Evolutionary conservation across 2,329 filamentous ascomycete species (phyloP), one percentile per base, ranked within the genome.

Genomic region (Claviceps sorghi): DNA sequence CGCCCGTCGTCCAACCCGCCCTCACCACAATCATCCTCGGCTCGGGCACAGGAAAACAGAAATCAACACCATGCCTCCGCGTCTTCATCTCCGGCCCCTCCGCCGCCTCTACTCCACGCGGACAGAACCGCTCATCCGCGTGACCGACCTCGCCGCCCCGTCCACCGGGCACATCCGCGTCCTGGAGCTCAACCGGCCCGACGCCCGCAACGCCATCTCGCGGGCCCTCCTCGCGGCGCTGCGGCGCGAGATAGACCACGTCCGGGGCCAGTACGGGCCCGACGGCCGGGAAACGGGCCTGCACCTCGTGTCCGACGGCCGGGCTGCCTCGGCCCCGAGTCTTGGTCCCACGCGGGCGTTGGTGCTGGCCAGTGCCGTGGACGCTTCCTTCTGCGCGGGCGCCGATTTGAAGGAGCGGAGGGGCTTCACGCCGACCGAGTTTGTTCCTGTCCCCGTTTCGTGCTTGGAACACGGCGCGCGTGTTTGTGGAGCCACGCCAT

Each of bases 381-480:
- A 96, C 60, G 75, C 80, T 26, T 85, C 83, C 61, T 98, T 98
- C 67, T 98, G 93, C 68, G 88, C 93, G 0, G 93, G 93, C 40
- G 93, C 93, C 4, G 93, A 98, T 65, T 70, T 98, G 61, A 97
- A 96, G 65, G 91, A 96, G 73, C 75, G 91, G 30, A 77, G 78
- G 54, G 79, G 76, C 4, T 93, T 96, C 68, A 83, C 80, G 1
- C 77, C 75, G 55, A 79, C 88, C 60, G 85, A 96, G 89, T 95
- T 67, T 56, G 80, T 9, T n/a, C n/a, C n/a, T n/a, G n/a, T n/a
- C n/a, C n/a, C n/a, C n/a, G n/a, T n/a, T n/a, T n/a, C n/a, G n/a
- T n/a, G n/a, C n/a, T n/a, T n/a, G n/a, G n/a, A n/a, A n/a, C n/a
- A n/a, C n/a, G n/a, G n/a, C n/a, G n/a, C n/a, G n/a, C n/a, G 26